These are phyloP conservation scores for Rhodosporidiobolus sp. DNA, from an alignment of 768 basidiomycete genomes.

Conservation along the genomic window DNA sequence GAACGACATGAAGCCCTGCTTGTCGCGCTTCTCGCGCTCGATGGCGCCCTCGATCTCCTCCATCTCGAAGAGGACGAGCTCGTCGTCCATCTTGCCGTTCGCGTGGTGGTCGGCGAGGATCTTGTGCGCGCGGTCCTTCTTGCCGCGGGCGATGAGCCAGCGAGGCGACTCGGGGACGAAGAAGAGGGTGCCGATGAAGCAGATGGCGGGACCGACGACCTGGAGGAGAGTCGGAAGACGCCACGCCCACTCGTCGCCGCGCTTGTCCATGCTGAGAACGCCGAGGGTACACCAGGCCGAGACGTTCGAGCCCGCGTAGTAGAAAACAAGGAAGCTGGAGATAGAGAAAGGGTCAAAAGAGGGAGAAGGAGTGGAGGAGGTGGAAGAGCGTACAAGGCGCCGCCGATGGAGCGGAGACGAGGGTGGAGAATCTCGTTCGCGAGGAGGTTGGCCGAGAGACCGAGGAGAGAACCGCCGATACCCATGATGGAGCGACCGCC, in stretches of 20 bases:
- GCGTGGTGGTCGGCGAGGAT: constrained; percentile 80
- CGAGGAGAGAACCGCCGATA: constrained; percentile 15
- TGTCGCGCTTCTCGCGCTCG: constrained; percentile 41
- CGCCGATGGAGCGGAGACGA: constrained; percentile 28
- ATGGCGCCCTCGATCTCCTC: constrained; percentile 51
- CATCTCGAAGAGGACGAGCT: constrained; percentile 50
- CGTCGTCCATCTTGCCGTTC: constrained; percentile 57
- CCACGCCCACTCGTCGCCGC: constrained; percentile 10
- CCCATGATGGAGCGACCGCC: constrained; percentile 32
- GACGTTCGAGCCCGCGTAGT: constrained; percentile 5
- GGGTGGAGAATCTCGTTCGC: constrained; percentile 52
- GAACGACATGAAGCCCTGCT: constrained; percentile 19
- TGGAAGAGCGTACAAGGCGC: constrained; percentile 1
- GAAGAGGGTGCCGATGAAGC: constrained; percentile 53
- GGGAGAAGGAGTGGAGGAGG: too few relatives aligned
- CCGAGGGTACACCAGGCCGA: constrained; percentile 10
- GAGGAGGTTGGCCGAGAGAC: constrained; percentile 36
- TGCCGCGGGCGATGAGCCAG: constrained; percentile 74
- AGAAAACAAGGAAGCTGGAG: background rate
- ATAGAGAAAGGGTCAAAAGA: background rate
- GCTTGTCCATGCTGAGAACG: background rate
- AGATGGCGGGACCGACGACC: constrained; percentile 59
- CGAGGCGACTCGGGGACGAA: constrained; percentile 80
- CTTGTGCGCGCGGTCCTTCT: constrained; percentile 64
- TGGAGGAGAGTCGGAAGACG: constrained; percentile 63